Conservation (phyloP, 805 yeast genomes). For the Ogataea populi-albae region DNA sequence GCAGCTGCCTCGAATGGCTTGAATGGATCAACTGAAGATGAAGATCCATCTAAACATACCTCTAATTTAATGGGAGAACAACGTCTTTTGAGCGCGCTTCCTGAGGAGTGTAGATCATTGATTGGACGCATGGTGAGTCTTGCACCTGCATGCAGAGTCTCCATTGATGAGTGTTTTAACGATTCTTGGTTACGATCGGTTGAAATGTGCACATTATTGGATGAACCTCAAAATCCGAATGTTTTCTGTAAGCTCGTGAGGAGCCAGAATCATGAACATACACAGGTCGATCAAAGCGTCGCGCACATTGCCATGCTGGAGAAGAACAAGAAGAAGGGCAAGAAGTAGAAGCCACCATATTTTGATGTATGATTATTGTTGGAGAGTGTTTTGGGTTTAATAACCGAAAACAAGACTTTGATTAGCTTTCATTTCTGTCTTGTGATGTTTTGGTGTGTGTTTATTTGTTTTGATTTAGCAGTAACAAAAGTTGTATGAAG, state of each 20-base stretch:
- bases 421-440: too few relatives aligned
- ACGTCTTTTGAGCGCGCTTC: slow-evolving; percentile 65
- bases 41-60: slow-evolving; percentile 43
- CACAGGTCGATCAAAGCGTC: slow-evolving; percentile 86
- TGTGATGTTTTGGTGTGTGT: too few relatives aligned
- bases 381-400: too few relatives aligned
- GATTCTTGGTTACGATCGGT: slow-evolving; percentile 68
- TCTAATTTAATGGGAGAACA: slow-evolving; percentile 69
- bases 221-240: slow-evolving; percentile 34
- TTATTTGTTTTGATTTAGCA: too few relatives aligned
- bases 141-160: slow-evolving; percentile 82
- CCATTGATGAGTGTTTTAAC: slow-evolving; percentile 73
- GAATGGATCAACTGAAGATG: slow-evolving; percentile 14
- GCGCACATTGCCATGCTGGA: slow-evolving; percentile 95
- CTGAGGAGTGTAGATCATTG: slow-evolving; percentile 63
- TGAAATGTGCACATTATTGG: slow-evolving; percentile 64
- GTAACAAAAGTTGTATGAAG: too few relatives aligned
- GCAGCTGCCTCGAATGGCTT: slow-evolving; percentile 19
- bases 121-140: slow-evolving; percentile 75
- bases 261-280: slow-evolving; percentile 71
- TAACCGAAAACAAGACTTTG: too few relatives aligned
- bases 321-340: slow-evolving; percentile 61
- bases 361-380: too few relatives aligned
- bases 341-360: too few relatives aligned
- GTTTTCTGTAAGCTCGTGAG: slow-evolving; percentile 36